These are phyloP conservation scores for Cytospora schulzeri DNA, from an alignment of 2,329 filamentous ascomycete genomes.

Conservation along the genomic window DNA sequence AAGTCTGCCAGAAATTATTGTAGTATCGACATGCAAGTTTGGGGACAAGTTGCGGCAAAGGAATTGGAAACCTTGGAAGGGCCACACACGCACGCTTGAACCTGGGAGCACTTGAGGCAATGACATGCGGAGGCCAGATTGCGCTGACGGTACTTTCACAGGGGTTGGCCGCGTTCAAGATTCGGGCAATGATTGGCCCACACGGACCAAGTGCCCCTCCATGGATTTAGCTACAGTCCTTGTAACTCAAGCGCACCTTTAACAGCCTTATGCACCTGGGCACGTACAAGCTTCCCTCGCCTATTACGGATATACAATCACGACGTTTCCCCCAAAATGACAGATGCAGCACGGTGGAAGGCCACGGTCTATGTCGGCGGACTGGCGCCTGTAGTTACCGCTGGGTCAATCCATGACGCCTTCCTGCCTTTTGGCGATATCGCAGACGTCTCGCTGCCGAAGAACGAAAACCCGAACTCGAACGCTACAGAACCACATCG, in stretches of 20 bases:
- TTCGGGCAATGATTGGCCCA: constrained; percentile 14
- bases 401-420: constrained; percentile 77
- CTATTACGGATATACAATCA: constrained; percentile 18
- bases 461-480: constrained; percentile 79
- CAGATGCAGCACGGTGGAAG: constrained; percentile 81
- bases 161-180: constrained; percentile 6
- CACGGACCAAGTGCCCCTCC: constrained; percentile 17
- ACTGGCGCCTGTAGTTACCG: constrained; percentile 76
- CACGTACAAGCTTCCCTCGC: constrained; percentile 9
- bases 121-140: constrained; percentile 34
- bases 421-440: constrained; percentile 98
- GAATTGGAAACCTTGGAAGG: constrained; percentile 10
- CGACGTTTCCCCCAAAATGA: constrained; percentile 57
- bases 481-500: constrained; percentile 79
- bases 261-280: constrained; percentile 12
- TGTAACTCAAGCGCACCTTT: background rate
- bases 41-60: constrained; percentile 9
- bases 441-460: constrained; percentile 85
- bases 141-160: constrained; percentile 28
- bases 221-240: constrained; percentile 19
- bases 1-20: constrained; percentile 17
- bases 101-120: background rate
- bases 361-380: constrained; percentile 92
- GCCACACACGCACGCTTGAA: constrained; percentile 17
- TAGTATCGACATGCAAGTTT: constrained; percentile 12